These are phyloP conservation scores for Aspergillus taichungensis DNA, from an alignment of 495 filamentous ascomycete genomes.

Conservation along the genomic window DNA sequence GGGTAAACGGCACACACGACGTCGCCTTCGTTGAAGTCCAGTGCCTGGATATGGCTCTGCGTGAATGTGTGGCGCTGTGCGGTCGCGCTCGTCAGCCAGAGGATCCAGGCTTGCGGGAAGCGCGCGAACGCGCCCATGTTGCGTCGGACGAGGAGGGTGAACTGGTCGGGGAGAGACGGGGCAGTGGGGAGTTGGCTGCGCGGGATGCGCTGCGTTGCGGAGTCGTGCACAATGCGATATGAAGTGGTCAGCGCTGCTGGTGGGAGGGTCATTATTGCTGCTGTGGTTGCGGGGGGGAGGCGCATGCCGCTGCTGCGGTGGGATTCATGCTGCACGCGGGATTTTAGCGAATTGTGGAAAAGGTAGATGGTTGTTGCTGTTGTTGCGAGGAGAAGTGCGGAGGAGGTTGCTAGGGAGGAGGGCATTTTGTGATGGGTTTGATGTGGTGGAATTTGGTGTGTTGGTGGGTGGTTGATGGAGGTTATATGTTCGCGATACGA, in stretches of 20 bases:
- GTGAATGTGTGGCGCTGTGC: constrained; percentile 14
- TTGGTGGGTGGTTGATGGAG: too few relatives aligned
- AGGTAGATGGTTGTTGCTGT: constrained; percentile 10
- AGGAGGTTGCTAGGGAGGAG: background rate
- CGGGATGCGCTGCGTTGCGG: constrained; percentile 12
- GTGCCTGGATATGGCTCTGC: constrained; percentile 13
- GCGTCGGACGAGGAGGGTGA: constrained; percentile 23
- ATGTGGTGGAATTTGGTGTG: background rate
- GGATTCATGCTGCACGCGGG: constrained; percentile 15
- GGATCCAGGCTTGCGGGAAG: constrained; percentile 23
- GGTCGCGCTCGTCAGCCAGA: constrained; percentile 6
- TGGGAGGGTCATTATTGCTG: constrained; percentile 19
- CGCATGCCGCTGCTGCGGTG: constrained; percentile 4
- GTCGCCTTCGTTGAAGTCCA: constrained; percentile 26
- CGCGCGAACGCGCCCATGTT: constrained; percentile 28
- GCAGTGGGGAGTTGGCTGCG: constrained; percentile 14
- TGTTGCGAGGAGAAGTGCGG: background rate
- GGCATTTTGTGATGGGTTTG: background rate
- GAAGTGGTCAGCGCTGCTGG: constrained; percentile 9
- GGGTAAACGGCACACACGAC: constrained; percentile 27
- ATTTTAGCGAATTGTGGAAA: constrained; percentile 15
- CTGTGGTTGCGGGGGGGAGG: constrained; percentile 1
- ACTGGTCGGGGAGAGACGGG: constrained; percentile 8
- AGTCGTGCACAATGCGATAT: constrained; percentile 19
- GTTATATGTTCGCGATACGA: too few relatives aligned